Percentiles rank a stretch among this genome's conserved stretches.
Conservation (phyloP, 345 rosid genomes). For the Citrus hindsii region DNA sequence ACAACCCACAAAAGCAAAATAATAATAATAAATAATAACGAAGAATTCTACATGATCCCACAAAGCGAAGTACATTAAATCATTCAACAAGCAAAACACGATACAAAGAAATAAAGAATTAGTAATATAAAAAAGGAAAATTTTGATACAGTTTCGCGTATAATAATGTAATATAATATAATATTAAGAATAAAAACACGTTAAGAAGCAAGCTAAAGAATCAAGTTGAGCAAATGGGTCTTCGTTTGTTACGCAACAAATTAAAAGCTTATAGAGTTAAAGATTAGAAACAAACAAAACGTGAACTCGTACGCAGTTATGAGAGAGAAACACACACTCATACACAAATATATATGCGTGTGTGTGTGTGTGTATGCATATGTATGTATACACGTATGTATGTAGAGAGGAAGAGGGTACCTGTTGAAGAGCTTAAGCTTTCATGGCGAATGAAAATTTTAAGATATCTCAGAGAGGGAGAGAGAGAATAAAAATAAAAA, state of each 20-base stretch:
- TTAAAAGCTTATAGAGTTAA: constrained; percentile 13
- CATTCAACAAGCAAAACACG: constrained; percentile 10
- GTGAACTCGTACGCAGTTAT: constrained; percentile 13
- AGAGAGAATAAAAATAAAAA: background rate
- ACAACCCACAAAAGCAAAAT: background rate
- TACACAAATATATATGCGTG: background rate
- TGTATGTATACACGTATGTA: background rate
- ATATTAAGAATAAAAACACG: constrained; percentile 16
- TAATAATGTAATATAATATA: background rate
- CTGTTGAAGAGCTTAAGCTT: constrained; percentile 26
- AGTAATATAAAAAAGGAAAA: background rate
- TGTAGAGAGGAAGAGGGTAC: constrained; percentile 11
- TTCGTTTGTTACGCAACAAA: constrained; percentile 27
- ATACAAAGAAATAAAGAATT: background rate
- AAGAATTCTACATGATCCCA: constrained; percentile 32
- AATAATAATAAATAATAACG: background rate
- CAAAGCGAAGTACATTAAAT: constrained; percentile 19
- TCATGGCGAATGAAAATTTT: constrained; percentile 24
- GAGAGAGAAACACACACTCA: constrained; percentile 4
- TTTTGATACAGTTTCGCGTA: constrained; percentile 12
- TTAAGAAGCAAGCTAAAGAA: constrained; percentile 27
- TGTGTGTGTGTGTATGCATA: background rate
- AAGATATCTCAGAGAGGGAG: background rate
- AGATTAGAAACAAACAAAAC: constrained; percentile 33
- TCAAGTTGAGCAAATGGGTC: constrained; percentile 26